phyloP scores from a whole-genome alignment of 2,329 filamentous ascomycete genomes.

The Exophiala aquamarina region DNA sequence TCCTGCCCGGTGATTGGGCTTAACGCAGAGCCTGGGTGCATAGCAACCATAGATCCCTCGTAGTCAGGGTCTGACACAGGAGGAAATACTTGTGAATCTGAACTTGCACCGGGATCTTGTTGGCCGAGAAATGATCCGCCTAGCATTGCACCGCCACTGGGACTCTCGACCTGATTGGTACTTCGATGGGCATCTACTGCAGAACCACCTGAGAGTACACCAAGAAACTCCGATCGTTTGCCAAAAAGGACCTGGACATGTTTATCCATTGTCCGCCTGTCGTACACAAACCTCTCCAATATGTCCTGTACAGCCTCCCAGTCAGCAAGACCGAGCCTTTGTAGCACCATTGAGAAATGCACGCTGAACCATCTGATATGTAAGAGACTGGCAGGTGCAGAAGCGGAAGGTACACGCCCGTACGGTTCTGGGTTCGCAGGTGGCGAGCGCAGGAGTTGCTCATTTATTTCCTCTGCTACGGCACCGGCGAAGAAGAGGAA shows the following conservation, averaged over 20 bases:
- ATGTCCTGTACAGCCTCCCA: constrained; percentile 9
- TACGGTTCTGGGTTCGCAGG: neutral
- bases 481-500: constrained; percentile 15
- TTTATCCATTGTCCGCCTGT: constrained; percentile 4
- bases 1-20: neutral
- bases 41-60: too few relatives aligned
- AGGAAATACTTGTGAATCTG: too few relatives aligned
- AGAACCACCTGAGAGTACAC: neutral
- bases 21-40: too few relatives aligned
- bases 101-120: too few relatives aligned
- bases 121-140: too few relatives aligned
- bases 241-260: constrained; percentile 5
- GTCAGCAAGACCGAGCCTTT: constrained; percentile 2
- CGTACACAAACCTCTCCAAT: constrained; percentile 11
- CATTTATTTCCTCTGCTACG: constrained; percentile 8
- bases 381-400: constrained; percentile 6
- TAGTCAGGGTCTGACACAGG: too few relatives aligned
- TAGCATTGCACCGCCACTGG: too few relatives aligned
- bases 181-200: neutral
- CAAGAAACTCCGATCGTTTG: neutral
- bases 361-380: constrained; percentile 16
- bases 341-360: constrained; percentile 16
- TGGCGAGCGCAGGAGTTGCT: constrained; percentile 1
- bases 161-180: too few relatives aligned
- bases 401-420: neutral